phyloP scores from a whole-genome alignment of 345 rosid species.

The Alliaria petiolata region DNA sequence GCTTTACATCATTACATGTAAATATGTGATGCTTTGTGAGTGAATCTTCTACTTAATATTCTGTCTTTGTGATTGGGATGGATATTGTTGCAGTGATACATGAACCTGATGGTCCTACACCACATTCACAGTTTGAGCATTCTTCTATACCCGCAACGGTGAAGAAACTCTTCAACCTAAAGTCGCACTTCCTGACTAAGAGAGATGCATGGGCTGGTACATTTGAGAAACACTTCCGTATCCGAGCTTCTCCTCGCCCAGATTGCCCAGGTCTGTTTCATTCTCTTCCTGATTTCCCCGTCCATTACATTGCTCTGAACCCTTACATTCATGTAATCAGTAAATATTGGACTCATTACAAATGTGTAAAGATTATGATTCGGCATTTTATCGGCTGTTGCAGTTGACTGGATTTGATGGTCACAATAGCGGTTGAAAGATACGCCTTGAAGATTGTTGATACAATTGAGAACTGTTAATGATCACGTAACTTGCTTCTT shows the following conservation, averaged over 20 bases:
- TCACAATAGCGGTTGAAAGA: too few species aligned
- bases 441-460: too few species aligned
- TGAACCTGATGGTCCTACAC: slow-evolving; percentile 81
- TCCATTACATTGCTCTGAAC: neutral
- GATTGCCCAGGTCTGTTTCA: slow-evolving; percentile 87
- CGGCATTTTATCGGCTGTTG: too few species aligned
- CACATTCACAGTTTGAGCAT: slow-evolving; percentile 82
- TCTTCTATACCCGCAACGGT: slow-evolving; percentile 96
- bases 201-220: slow-evolving; percentile 99
- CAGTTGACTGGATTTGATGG: too few species aligned
- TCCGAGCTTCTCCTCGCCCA: slow-evolving; percentile 77
- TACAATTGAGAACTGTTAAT: too few species aligned
- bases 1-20: neutral
- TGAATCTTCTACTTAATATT: neutral
- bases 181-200: slow-evolving; percentile 83
- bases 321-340: neutral
- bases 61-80: neutral
- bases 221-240: slow-evolving; percentile 65
- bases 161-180: slow-evolving; percentile 88
- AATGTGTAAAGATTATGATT: too few species aligned
- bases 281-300: neutral
- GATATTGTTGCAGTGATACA: slow-evolving; percentile 62
- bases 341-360: too few species aligned
- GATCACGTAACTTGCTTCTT: too few species aligned
- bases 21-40: neutral